Base-by-base conservation (phyloP, 768 basidiomycete genomes). In the Rhizopogon vesiculosus region DNA sequence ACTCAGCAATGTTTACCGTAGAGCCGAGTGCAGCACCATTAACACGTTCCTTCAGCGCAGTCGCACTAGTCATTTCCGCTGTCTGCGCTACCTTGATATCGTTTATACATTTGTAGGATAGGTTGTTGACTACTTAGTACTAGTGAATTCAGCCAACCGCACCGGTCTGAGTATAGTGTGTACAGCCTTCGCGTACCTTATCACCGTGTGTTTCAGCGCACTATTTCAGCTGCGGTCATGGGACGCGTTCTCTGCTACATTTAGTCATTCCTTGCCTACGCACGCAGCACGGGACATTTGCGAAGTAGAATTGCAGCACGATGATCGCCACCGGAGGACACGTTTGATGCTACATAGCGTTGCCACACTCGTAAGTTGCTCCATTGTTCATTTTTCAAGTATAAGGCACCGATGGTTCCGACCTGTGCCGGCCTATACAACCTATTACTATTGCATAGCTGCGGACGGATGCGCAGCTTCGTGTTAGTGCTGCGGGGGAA, bases 21-120 rank as follows among this genome's bases (percentile, higher is more conserved):
- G 62, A 59, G 18, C 19, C 57, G 15, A 56, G 41, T n/a, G 48
- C 50, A 55, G 64, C 68, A 43, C 53, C 51, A 13, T 19, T 25
- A 33, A 40, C 58, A 54, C 56, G 55, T 42, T 44, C 40, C 0
- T 40, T 46, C 15, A 29, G 44, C 38, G 22, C 18, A 22, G 19
- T 25, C 12, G 39, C 42, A 22, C 9, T 66, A 6, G 16, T 60
- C 33, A 42, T 56, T 25, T 62, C 45, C 56, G 51, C n/a, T 13
- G 25, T 60, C 25, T 19, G 62, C 45, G 63, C 51, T 1, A 25
- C 58, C 52, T 42, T 48, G 5, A 8, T 55, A 38, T 50, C 45
- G 25, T 58, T 41, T 18, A 3, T 25, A 38, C 15, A 22, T 6
- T 44, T 44, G n/a, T 44, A 33, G 25, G 15, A 18, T 51, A 50